phyloP scores from a whole-genome alignment of 805 yeast genomes.

The Candida coleopterorum region DNA sequence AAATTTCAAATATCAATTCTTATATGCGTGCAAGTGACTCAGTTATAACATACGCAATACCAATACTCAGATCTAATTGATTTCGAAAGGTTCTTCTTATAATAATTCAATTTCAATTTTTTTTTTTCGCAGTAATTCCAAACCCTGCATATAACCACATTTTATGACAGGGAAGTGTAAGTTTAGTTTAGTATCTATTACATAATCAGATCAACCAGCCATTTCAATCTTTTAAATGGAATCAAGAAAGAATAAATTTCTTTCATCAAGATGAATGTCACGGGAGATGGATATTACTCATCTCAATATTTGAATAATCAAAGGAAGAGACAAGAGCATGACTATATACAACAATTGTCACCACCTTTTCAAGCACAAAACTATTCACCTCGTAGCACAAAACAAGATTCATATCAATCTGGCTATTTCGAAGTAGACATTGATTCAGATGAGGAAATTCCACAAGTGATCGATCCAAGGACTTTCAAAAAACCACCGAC shows the following conservation, averaged over 20 bases:
- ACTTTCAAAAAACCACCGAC: constrained; percentile 2
- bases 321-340: constrained; percentile 1
- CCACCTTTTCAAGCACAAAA: constrained; percentile 3
- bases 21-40: constrained; percentile 36
- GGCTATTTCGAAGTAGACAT: background rate
- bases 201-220: constrained; percentile 6
- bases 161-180: too few relatives aligned
- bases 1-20: constrained; percentile 30
- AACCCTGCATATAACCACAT: too few relatives aligned
- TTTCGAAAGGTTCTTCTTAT: constrained; percentile 49
- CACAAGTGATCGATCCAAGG: background rate
- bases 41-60: constrained; percentile 31
- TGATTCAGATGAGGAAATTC: background rate
- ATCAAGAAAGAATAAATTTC: too few relatives aligned
- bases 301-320: constrained; percentile 28
- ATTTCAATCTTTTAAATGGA: background rate
- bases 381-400: background rate
- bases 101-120: constrained; percentile 37
- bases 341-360: background rate
- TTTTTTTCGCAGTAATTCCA: too few relatives aligned
- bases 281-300: constrained; percentile 38
- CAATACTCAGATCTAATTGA: too few relatives aligned
- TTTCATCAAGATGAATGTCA: constrained; percentile 24
- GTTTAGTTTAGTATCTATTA: background rate
- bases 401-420: background rate